A percentile compares a stretch with the other conserved stretches of the same genome.
phyloP scores from a whole-genome alignment of 768 basidiomycete genomes.

The Hydnomerulius pinastri region DNA sequence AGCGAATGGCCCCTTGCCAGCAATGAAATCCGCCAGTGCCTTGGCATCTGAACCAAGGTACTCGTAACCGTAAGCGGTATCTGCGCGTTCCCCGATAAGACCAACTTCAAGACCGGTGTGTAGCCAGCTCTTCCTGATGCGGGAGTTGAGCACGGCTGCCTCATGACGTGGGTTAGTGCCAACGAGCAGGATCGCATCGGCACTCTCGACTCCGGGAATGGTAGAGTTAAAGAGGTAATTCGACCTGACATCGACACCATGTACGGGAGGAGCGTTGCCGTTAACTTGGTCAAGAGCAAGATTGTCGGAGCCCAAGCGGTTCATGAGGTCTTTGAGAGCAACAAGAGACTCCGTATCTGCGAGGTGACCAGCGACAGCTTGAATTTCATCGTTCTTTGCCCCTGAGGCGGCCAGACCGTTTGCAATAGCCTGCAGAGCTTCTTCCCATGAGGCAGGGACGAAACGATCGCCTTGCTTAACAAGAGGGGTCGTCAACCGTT shows the following conservation, averaged over 20 bases:
- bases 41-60: slow-evolving; percentile 80
- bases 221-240: slow-evolving; percentile 97
- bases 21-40: slow-evolving; percentile 73
- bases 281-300: slow-evolving; percentile 74
- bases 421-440: slow-evolving; percentile 75
- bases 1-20: slow-evolving; percentile 79
- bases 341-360: slow-evolving; percentile 95
- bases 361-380: slow-evolving; percentile 89
- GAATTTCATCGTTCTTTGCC: slow-evolving; percentile 89
- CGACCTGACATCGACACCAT: slow-evolving; percentile 88
- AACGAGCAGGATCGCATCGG: slow-evolving; percentile 90
- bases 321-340: slow-evolving; percentile 90
- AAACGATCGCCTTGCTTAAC: slow-evolving; percentile 93
- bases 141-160: slow-evolving; percentile 95
- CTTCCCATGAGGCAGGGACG: slow-evolving; percentile 87
- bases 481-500: slow-evolving; percentile 90
- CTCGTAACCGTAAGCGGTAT: slow-evolving; percentile 92
- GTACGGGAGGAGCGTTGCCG: slow-evolving; percentile 67
- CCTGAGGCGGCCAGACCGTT: slow-evolving; percentile 80
- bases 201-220: slow-evolving; percentile 86
- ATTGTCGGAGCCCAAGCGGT: slow-evolving; percentile 95
- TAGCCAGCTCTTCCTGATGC: slow-evolving; percentile 94
- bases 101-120: slow-evolving; percentile 86
- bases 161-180: slow-evolving; percentile 98
- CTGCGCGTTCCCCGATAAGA: slow-evolving; percentile 86